A percentile compares a stretch with the other conserved stretches of the same genome.
Evolutionary conservation across 1,284 basidiomycete genomes (phyloP).

Genomic region (Puccinia coronata): DNA sequence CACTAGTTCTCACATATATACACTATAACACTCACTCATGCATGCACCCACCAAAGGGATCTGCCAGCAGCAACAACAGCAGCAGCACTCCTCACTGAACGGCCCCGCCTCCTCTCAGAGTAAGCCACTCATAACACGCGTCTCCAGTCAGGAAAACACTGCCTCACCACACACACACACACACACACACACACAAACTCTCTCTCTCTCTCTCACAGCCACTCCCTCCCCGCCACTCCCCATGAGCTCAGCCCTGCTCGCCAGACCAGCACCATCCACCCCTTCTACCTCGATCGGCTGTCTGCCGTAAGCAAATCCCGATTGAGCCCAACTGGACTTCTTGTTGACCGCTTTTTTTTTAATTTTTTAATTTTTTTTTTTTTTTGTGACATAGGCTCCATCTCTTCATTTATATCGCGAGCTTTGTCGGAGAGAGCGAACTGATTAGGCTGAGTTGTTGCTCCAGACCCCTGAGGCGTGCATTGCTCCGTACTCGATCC

Average conservation of each 20-base stretch:
- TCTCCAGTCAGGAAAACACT: not conserved
- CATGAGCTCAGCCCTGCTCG: slow-evolving; percentile 6
- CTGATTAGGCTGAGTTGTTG: slow-evolving; percentile 36
- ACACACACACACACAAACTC: no score
- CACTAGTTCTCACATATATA: not conserved
- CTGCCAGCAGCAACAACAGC: not conserved
- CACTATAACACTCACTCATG: not conserved
- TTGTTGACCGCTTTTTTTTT: no score
- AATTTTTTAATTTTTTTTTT: no score
- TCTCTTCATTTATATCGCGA: slow-evolving; percentile 28
- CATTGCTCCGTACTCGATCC: slow-evolving; percentile 6
- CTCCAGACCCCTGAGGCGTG: slow-evolving; percentile 5
- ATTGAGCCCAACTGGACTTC: no score
- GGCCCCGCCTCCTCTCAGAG: not conserved
- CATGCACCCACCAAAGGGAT: not conserved
- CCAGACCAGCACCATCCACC: not conserved
- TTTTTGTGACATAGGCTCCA: slow-evolving; percentile 16
- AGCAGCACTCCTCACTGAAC: not conserved
- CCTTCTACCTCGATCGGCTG: not conserved
- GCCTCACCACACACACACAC: no score
- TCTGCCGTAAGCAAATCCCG: slow-evolving; percentile 28
- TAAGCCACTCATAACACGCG: not conserved
- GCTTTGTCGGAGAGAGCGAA: slow-evolving; percentile 29
- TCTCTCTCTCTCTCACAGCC: not conserved
- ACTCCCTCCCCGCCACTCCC: slow-evolving; percentile 19